Evolutionary conservation across 352 stramenopile species (phyloP).

Genomic region (Globisporangium parvum): DNA sequence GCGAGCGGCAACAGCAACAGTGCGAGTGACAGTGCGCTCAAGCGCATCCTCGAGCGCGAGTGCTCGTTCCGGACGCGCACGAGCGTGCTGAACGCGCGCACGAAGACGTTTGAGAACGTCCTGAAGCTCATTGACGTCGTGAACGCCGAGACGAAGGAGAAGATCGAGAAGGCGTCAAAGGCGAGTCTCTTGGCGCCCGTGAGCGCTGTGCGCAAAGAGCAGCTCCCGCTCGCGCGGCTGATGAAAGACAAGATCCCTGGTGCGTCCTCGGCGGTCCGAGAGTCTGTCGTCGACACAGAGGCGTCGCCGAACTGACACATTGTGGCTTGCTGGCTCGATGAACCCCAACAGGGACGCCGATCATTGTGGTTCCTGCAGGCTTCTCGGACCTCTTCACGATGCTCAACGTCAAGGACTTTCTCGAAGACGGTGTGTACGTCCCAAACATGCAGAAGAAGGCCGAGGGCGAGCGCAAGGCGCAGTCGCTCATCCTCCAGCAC

Average conservation of each 20-base stretch:
- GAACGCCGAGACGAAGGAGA: slow-evolving; percentile 83
- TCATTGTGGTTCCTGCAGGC: slow-evolving; percentile 87
- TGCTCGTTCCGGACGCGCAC: slow-evolving; percentile 60
- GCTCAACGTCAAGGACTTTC: slow-evolving; percentile 86
- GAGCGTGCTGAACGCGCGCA: slow-evolving; percentile 67
- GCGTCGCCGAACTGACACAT: not conserved
- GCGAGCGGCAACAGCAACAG: slow-evolving; percentile 1
- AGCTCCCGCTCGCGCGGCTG: slow-evolving; percentile 52
- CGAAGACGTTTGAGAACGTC: slow-evolving; percentile 81
- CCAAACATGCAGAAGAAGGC: slow-evolving; percentile 84
- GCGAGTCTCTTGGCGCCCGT: slow-evolving; percentile 38
- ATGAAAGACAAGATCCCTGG: slow-evolving; percentile 77
- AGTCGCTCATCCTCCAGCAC: slow-evolving; percentile 78
- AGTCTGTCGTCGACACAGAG: not conserved
- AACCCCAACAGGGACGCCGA: slow-evolving; percentile 54
- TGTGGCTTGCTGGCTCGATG: not conserved
- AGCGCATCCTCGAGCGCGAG: slow-evolving; percentile 63
- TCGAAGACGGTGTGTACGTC: slow-evolving; percentile 77
- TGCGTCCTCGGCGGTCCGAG: slow-evolving; percentile 1
- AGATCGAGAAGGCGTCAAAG: slow-evolving; percentile 83
- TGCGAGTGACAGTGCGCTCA: slow-evolving; percentile 39
- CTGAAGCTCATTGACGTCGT: slow-evolving; percentile 74
- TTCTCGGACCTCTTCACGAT: slow-evolving; percentile 87
- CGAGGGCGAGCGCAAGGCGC: slow-evolving; percentile 71
- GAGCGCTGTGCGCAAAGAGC: slow-evolving; percentile 44